phyloP scores from a whole-genome alignment of 495 filamentous ascomycete species.

The Daldinia concentrica region DNA sequence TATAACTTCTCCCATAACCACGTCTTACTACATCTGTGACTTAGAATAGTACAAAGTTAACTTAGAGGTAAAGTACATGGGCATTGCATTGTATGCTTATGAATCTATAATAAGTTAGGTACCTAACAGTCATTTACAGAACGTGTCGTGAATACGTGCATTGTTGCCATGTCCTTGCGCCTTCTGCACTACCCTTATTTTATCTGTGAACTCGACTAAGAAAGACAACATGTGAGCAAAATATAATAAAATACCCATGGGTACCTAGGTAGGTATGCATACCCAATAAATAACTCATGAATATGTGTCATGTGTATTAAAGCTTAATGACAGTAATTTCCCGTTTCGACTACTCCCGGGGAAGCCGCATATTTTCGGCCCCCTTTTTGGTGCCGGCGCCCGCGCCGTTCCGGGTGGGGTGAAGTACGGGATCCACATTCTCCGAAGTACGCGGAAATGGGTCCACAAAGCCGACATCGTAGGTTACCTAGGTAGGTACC shows the following conservation, averaged over 20 bases:
- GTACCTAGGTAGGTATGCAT: no score
- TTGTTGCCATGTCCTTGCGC: not conserved
- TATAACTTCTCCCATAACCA: not conserved
- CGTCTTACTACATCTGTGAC: not conserved
- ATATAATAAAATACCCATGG: not conserved
- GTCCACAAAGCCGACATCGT: not conserved
- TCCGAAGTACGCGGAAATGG: not conserved
- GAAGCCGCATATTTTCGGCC: not conserved
- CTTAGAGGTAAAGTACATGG: not conserved
- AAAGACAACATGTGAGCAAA: not conserved
- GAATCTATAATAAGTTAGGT: not conserved
- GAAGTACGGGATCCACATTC: not conserved
- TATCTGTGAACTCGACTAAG: not conserved
- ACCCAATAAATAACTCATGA: no score
- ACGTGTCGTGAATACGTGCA: not conserved
- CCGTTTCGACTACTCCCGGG: not conserved
- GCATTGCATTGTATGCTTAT: not conserved
- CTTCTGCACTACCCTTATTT: not conserved
- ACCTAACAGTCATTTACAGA: not conserved
- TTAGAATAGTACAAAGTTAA: not conserved
- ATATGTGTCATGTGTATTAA: not conserved
- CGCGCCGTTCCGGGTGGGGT: not conserved
- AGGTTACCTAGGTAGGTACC: not conserved
- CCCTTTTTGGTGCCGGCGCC: not conserved
- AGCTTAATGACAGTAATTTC: not conserved